Base-by-base conservation (phyloP, 768 basidiomycete genomes). In the Leccinum longicurvipes region DNA sequence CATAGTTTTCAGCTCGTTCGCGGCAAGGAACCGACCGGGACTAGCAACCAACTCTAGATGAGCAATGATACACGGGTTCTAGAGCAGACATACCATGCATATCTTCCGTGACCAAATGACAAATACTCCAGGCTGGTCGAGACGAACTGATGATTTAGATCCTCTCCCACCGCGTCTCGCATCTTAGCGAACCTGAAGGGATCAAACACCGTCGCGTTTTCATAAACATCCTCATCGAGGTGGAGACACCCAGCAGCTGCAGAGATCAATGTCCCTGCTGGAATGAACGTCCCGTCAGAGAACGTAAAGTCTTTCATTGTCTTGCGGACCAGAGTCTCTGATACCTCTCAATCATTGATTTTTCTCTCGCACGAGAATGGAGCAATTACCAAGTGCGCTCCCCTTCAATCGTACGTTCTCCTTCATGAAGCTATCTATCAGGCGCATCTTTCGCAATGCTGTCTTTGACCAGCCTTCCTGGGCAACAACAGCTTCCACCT, bases 141-240 rank as follows among this genome's bases (percentile, higher is more conserved):
- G 27, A 8, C 17, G 9, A 47, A 19, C 8, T 28, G 17, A 47
- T 47, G 12, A 4, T 31, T 48, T 3, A 19, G 8, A 15, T n/a
- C 57, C 25, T 75, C 75, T 2, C 62, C 74, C 17, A 28, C 47
- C 3, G 71, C 65, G n/a, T 77, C 71, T 51, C 72, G 63, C 58
- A 74, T 69, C 10, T 71, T 62, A 3, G 70, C 70, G 58, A 81
- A 83, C 15, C 82, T 77, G 67, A 78, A 80, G 0, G 76, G 76
- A 36, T 81, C 74, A 56, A 84, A 78, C 6, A 55, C 58, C 1
- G 67, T 25, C 3, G 77, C 60, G 25, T 75, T 66, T 9, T 70
- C 57, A 46, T 79, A 77, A 27, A 54, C 1, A 10, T 48, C 34
- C 2, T 48, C 45, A 45, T 66, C 65, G 50, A 41, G 56, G 51